A percentile compares a stretch with the other conserved stretches of the same genome.
Evolutionary conservation across 2,329 filamentous ascomycete genomes (phyloP).

Genomic region (Calycina herbarum): DNA sequence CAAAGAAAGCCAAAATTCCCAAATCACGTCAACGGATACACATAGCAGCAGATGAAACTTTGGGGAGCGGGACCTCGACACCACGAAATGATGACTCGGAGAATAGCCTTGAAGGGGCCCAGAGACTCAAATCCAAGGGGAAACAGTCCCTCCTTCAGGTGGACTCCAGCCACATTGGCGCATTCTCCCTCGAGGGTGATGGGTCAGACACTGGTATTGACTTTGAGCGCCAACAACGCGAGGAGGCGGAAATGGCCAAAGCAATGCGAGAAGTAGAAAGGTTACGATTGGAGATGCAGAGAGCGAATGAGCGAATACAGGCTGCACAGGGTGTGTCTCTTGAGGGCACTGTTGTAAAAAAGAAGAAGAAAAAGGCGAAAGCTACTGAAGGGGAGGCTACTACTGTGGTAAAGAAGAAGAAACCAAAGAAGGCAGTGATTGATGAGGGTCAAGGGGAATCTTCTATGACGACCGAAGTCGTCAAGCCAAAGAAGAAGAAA

Average conservation of each 20-base stretch:
- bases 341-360: constrained; percentile 63
- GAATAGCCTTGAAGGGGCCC: constrained; percentile 48
- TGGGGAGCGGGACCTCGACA: constrained; percentile 55
- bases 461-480: constrained; percentile 22
- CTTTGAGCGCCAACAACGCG: constrained; percentile 66
- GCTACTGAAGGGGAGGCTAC: constrained; percentile 24
- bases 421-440: constrained; percentile 39
- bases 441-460: constrained; percentile 28
- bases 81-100: constrained; percentile 55
- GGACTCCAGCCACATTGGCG: constrained; percentile 78
- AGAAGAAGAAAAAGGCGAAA: constrained; percentile 57
- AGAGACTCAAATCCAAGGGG: constrained; percentile 52
- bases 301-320: constrained; percentile 73
- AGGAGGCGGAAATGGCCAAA: constrained; percentile 85
- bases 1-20: constrained; percentile 38
- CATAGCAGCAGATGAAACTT: constrained; percentile 72
- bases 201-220: constrained; percentile 45
- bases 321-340: constrained; percentile 62
- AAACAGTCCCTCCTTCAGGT: constrained; percentile 75
- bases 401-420: constrained; percentile 48
- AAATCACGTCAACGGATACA: constrained; percentile 61
- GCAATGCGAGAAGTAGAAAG: constrained; percentile 89
- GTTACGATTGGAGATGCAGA: constrained; percentile 84
- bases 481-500: constrained; percentile 47
- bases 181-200: constrained; percentile 66